phyloP scores from a whole-genome alignment of 495 filamentous ascomycete species.

The Hamigera avellanea region DNA sequence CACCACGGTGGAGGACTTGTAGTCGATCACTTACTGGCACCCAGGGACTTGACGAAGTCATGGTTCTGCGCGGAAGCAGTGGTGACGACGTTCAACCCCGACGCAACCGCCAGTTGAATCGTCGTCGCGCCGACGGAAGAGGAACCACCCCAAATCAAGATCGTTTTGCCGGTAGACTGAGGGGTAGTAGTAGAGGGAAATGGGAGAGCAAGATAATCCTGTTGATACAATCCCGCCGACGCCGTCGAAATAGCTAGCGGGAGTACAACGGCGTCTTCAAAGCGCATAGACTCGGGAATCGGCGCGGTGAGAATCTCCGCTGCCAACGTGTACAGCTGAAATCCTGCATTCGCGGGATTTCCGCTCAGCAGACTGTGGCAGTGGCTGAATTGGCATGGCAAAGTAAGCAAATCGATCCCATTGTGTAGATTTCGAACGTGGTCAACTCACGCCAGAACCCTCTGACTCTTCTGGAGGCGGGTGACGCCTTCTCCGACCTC shows the following conservation, averaged over 20 bases:
- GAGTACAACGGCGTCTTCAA: constrained; percentile 32
- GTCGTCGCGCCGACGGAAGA: constrained; percentile 47
- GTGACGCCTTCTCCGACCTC: constrained; percentile 32
- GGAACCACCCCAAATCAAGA: constrained; percentile 52
- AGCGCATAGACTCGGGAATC: constrained; percentile 33
- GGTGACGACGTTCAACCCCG: constrained; percentile 47
- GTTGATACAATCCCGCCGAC: constrained; percentile 35
- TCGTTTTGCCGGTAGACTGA: constrained; percentile 20
- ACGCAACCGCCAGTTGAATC: constrained; percentile 47
- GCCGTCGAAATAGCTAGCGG: constrained; percentile 45
- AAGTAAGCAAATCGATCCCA: too few species aligned
- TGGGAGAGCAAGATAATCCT: constrained; percentile 26
- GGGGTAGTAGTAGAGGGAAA: constrained; percentile 15
- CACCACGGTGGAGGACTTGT: constrained; percentile 26
- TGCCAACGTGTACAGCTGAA: constrained; percentile 33
- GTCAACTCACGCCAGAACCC: too few species aligned
- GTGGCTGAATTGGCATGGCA: too few species aligned
- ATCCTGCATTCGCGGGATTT: constrained; percentile 5
- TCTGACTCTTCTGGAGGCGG: constrained; percentile 29
- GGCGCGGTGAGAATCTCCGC: constrained; percentile 17
- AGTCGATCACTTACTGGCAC: constrained; percentile 48
- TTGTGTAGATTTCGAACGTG: too few species aligned
- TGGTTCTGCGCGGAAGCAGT: constrained; percentile 45
- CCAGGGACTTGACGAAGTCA: constrained; percentile 36
- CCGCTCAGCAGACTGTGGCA: too few species aligned